Base-by-base conservation (phyloP, 2,329 filamentous ascomycete species). In the Phialophora chinensis region DNA sequence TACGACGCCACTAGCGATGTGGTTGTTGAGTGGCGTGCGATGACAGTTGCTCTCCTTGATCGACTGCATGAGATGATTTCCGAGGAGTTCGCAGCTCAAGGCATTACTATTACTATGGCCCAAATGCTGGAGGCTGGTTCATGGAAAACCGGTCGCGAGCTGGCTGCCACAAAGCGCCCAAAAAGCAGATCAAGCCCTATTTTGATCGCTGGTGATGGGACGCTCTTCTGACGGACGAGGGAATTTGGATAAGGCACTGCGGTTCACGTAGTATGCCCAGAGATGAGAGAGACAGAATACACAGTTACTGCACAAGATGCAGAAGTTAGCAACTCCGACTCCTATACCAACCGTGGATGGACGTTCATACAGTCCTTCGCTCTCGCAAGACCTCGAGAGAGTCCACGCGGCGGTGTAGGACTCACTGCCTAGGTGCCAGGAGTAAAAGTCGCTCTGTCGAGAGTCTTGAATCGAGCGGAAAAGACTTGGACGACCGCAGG, bases 51-150 rank as follows among this genome's bases (percentile, higher is more conserved):
- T 17, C 60, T 68, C n/a, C 58, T 59, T 1, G 63, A 65, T 52
- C 70, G 74, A n/a, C 76, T 33, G 72, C 52, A 3, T 73, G 73
- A 1, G 74, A 66, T 29, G 75, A 73, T 66, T 74, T 74, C 3
- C 71, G 74, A 76, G 78, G 7, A 69, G 74, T 49, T 66, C 77
- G 66, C 61, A 77, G 71, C 68, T 78, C 73, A 72, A 79, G 75
- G 83, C 20, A 52, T 85, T 72, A 77, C 82, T 65, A 78, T 80
- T 77, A 81, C 72, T 66, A 66, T 65, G 52, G 66, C 62, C 73
- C 77, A 69, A 76, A 77, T 71, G 70, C 67, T 49, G 50, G 52
- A 67, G 65, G 23, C 73, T 77, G 23, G 69, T 73, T 56, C 70
- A 73, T 69, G 75, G 76, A 23, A 75, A 73, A 31, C 55, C 72